Conservation (phyloP, 345 rosid species). For the Citrus cavaleriei region DNA sequence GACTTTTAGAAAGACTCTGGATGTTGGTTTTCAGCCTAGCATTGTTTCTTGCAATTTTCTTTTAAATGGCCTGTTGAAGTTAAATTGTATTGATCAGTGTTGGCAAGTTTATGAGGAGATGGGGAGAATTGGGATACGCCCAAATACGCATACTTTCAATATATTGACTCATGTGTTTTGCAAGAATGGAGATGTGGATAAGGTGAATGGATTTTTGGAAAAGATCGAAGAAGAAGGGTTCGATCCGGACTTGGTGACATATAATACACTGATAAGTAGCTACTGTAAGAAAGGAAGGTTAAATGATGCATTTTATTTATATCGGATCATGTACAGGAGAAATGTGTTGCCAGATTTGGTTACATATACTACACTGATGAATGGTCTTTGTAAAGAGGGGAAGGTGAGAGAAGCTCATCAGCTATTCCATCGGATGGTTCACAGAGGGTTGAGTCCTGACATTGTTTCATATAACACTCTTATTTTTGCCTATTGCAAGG, state of each 20-base stretch:
- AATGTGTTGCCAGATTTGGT: constrained; percentile 74
- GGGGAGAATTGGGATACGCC: constrained; percentile 54
- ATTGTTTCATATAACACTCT: constrained; percentile 68
- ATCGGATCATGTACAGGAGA: constrained; percentile 70
- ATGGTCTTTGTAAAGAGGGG: constrained; percentile 81
- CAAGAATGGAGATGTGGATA: constrained; percentile 34
- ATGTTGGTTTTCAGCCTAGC: constrained; percentile 54
- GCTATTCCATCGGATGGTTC: constrained; percentile 66
- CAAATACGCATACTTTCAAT: constrained; percentile 71
- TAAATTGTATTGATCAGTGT: constrained; percentile 46
- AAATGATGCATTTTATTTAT: constrained; percentile 74
- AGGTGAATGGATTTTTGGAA: constrained; percentile 75
- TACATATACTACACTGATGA: constrained; percentile 66
- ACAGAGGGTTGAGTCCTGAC: constrained; percentile 65
- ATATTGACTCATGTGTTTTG: constrained; percentile 74
- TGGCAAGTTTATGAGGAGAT: constrained; percentile 74
- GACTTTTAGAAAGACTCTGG: constrained; percentile 40
- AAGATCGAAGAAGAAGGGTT: constrained; percentile 97
- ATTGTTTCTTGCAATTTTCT: constrained; percentile 77
- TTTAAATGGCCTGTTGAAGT: constrained; percentile 61
- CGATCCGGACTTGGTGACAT: constrained; percentile 84
- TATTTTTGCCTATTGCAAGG: constrained; percentile 67
- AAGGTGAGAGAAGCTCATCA: constrained; percentile 78
- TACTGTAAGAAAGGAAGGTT: constrained; percentile 69
- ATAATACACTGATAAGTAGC: constrained; percentile 73